These are phyloP conservation scores for Amanita polypyramis DNA, from an alignment of 768 basidiomycete species.

Conservation along the genomic window DNA sequence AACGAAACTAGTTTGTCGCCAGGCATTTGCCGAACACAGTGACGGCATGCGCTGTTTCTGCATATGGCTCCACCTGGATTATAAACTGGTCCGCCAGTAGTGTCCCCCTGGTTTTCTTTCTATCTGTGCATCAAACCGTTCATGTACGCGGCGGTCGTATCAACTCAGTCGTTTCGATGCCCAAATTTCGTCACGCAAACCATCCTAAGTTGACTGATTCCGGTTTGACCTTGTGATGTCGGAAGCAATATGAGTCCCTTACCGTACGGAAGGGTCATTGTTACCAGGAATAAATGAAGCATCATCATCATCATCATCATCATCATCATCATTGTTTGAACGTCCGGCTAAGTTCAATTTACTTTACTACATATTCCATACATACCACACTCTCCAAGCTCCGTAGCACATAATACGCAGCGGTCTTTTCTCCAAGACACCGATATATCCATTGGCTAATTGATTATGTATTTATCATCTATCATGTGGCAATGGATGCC, in stretches of 20 bases:
- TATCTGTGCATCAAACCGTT: not conserved
- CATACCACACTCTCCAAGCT: not conserved
- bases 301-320: too few species aligned
- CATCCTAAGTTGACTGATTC: not conserved
- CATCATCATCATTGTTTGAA: not conserved
- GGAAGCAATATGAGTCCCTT: not conserved
- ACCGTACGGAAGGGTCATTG: not conserved
- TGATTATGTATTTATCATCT: not conserved
- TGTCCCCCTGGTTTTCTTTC: conserved; percentile 1
- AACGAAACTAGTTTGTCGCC: not conserved
- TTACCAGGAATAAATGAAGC: not conserved
- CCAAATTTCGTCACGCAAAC: not conserved
- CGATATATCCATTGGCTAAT: too few species aligned
- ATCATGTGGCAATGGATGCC: not conserved
- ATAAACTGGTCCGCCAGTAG: not conserved
- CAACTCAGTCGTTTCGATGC: too few species aligned
- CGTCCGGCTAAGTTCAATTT: not conserved
- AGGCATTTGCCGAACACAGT: conserved; percentile 2
- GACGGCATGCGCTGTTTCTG: conserved; percentile 5
- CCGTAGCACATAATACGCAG: not conserved
- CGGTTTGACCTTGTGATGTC: conserved; percentile 3
- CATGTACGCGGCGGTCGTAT: not conserved
- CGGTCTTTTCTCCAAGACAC: too few species aligned
- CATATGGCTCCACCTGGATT: conserved; percentile 1
- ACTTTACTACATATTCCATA: not conserved